Evolutionary conservation across 2,329 filamentous ascomycete genomes (phyloP).

Genomic region (Phyllosticta ampelicida): DNA sequence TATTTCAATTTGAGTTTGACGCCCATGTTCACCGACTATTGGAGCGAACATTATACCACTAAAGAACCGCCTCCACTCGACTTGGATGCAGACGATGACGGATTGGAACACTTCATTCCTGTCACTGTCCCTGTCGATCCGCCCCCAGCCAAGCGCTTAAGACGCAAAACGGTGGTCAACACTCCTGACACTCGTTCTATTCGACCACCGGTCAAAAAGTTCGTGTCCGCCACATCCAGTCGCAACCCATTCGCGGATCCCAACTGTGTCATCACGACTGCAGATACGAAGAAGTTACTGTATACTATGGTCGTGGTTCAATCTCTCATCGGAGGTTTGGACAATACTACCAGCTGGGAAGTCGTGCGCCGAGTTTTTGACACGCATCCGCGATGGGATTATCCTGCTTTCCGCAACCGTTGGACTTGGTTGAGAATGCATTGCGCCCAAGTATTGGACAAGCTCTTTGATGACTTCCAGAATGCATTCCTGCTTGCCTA

Average conservation of each 20-base stretch:
- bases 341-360: conserved; percentile 30
- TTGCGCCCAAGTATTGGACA: conserved; percentile 38
- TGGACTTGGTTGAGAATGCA: conserved; percentile 28
- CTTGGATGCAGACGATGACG: background rate
- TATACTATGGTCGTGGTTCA: conserved; percentile 22
- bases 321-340: conserved; percentile 27
- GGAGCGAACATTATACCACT: background rate
- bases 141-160: background rate
- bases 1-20: background rate
- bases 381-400: conserved; percentile 25
- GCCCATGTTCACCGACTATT: background rate
- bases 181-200: background rate
- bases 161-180: background rate
- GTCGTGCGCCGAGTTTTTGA: conserved; percentile 29
- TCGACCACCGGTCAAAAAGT: background rate
- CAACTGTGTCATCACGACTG: conserved; percentile 10
- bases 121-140: background rate
- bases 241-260: conserved; percentile 10
- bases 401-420: conserved; percentile 24
- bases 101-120: background rate
- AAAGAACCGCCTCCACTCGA: conserved; percentile 2
- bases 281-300: conserved; percentile 19
- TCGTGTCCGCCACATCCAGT: background rate
- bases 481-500: conserved; percentile 56
- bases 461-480: conserved; percentile 53